Evolutionary conservation across 805 yeast species (phyloP).

Genomic region (Scheffersomyces lignosus): DNA sequence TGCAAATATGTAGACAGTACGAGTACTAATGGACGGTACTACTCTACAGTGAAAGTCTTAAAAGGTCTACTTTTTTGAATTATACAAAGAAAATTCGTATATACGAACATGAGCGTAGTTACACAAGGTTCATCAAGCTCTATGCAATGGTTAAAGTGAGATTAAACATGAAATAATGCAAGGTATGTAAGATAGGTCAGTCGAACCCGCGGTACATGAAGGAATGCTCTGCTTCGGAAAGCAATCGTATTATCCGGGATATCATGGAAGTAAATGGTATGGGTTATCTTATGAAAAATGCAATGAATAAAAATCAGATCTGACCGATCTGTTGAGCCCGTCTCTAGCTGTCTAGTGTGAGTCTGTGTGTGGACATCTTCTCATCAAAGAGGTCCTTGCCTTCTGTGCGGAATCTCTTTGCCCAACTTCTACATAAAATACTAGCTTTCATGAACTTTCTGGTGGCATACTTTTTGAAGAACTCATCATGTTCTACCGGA

Average conservation of each 20-base stretch:
- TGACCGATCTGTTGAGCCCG: constrained; percentile 1
- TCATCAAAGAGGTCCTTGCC: constrained; percentile 41
- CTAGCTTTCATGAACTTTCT: constrained; percentile 86
- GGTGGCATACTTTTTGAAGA: constrained; percentile 89
- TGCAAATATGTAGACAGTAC: too few relatives aligned
- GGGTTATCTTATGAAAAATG: background rate
- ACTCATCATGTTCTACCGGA: constrained; percentile 88
- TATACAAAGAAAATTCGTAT: too few relatives aligned
- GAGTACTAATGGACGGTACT: too few relatives aligned
- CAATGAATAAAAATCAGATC: background rate
- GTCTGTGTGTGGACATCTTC: constrained; percentile 18
- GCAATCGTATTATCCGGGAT: background rate
- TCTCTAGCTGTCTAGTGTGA: constrained; percentile 12
- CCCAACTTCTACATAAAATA: constrained; percentile 80
- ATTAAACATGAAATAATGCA: constrained; percentile 3
- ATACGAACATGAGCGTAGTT: too few relatives aligned
- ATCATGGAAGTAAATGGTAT: background rate
- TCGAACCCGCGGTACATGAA: background rate
- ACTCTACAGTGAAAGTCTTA: too few relatives aligned
- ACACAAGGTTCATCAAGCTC: background rate
- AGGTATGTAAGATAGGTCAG: background rate
- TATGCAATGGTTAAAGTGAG: constrained; percentile 1
- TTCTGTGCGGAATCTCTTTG: constrained; percentile 55
- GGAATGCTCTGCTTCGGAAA: background rate
- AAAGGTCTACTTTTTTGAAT: too few relatives aligned